Base-by-base conservation (phyloP, 139 green algal species). In the Chlorella sp. region DNA sequence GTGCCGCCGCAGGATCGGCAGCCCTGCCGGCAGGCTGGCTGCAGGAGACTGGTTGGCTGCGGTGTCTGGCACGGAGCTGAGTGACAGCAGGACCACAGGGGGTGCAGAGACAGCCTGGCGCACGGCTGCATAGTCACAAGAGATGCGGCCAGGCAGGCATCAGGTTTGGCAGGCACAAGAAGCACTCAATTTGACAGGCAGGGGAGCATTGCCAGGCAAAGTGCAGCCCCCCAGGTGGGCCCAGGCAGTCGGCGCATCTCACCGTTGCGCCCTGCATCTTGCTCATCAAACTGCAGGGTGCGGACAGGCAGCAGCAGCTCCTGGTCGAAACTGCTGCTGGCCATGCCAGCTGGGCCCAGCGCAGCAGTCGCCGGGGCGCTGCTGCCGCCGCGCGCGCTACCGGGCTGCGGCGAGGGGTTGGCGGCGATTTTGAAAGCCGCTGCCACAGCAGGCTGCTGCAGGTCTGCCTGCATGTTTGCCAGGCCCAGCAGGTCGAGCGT, bases 401-500 rank as follows among this genome's bases (percentile, higher is more conserved):
- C 15, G 15, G 42, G 40, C 53, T 2, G 37, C 64, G 87, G 71
- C 48, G 87, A 80, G n/a, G 83, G 68, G 87, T 89, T 88, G 68
- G 66, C 87, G 30, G 88, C 88, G 30, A 91, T 91, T 40, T 73
- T 48, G 26, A 89, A 69, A 3, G 88, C 88, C 19, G 88, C 86
- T 2, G 88, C 88, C 30, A 91, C 88, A 3, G 69, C 75, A 21
- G 88, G 77, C 79, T 89, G 78, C 19, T 42, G 75, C 81, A 91
- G 42, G 86, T 91, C 79, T 2, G 82, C 80, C 22, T 78, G 77
- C 21, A 91, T 78, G 30, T 87, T 88, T n/a, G 88, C 85, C 81
- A 91, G 77, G 3, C 61, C 64, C 21, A 84, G 79, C 18, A 91
- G 81, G 78, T 91, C 86, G 36, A 91, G 60, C 26, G 83, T 79